Evolutionary conservation across 108 stramenopile genomes (phyloP), one percentile per base, ranked within the genome.

Genomic region (Aurantiochytrium sp.): DNA sequence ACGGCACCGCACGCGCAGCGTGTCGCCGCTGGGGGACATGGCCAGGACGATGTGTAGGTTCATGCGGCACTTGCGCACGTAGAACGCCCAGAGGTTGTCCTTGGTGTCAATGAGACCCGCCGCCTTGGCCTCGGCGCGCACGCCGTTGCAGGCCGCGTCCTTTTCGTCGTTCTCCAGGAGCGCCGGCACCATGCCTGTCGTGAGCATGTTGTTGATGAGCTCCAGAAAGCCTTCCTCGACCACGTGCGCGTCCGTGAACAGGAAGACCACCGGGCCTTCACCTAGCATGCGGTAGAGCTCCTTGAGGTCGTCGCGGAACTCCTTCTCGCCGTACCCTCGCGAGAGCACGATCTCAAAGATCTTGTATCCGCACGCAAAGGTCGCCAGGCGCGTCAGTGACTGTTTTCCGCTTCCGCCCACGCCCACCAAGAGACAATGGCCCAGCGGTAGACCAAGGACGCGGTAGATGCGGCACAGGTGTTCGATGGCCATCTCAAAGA

Each of bases 201-300:
- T 93, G 8, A 94, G 89, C 91, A 94, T 94, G 87, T 94, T 94
- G 91, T 94, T 94, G 59, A 94, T 88, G 73, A 93, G 93, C 86
- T 94, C 94, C 30, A 94, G 90, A 86, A 94, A 94, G 39, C 94
- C 94, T 87, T 94, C 94, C 90, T 94, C 92, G 37, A 93, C 94
- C 2, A 94, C 94, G 85, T 94, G 93, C 4, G 94, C 94, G 89
- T 94, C 94, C 4, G 94, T 94, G 88, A 94, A 93, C 37, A 94
- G 91, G 88, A 94, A 94, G 6, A 94, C 93, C 27, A 94, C 94
- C 4, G 90, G 91, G 1, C 87, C 89, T 6, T 32, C 37, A 24
- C 89, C 93, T 22, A 94, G 89, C 68, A 45, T 55, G 55, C 55
- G 89, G 73, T 93, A 94, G 22, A 94, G 90, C 50, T 92, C 89